Percentiles rank a stretch among this genome's conserved stretches.
These are phyloP conservation scores for Xylaria sp. DNA, from an alignment of 2,329 filamentous ascomycete genomes.

Conservation along the genomic window DNA sequence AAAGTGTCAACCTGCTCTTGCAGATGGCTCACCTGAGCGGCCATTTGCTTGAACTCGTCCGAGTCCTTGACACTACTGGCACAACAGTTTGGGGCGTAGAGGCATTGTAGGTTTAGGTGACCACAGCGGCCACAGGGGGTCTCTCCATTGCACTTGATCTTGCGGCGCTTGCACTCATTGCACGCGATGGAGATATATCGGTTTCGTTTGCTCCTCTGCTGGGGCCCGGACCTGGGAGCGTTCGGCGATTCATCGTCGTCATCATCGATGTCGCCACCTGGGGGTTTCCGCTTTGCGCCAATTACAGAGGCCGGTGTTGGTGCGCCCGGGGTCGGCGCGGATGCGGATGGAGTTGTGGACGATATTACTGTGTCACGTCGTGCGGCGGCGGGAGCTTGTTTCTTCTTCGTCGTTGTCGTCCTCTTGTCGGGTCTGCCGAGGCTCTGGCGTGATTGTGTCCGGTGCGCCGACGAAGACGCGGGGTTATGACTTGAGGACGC, in stretches of 20 bases:
- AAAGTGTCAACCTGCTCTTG: constrained; percentile 88
- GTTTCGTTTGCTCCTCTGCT: constrained; percentile 69
- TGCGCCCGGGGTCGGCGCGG: constrained; percentile 27
- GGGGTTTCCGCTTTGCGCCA: constrained; percentile 46
- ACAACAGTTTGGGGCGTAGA: constrained; percentile 75
- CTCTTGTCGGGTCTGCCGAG: constrained; percentile 29
- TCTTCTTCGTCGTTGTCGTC: constrained; percentile 30
- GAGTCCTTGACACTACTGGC: constrained; percentile 89
- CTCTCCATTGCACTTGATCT: constrained; percentile 80
- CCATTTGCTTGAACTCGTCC: constrained; percentile 88
- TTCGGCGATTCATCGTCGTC: constrained; percentile 43
- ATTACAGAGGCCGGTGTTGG: constrained; percentile 25
- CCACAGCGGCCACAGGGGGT: constrained; percentile 75
- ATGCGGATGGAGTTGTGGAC: constrained; percentile 24
- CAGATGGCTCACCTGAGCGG: constrained; percentile 75
- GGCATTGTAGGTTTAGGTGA: constrained; percentile 73
- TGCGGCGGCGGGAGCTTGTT: constrained; percentile 23
- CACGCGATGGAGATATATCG: constrained; percentile 73
- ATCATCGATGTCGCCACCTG: constrained; percentile 29
- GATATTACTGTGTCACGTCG: constrained; percentile 30
- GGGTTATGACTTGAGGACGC: constrained; percentile 6
- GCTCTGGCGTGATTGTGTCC: constrained; percentile 25
- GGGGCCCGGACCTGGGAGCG: constrained; percentile 37
- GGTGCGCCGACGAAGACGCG: constrained; percentile 10
- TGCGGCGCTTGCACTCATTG: constrained; percentile 80